Conservation (phyloP, 768 basidiomycete genomes). For the Hygrophorus pudorinus region DNA sequence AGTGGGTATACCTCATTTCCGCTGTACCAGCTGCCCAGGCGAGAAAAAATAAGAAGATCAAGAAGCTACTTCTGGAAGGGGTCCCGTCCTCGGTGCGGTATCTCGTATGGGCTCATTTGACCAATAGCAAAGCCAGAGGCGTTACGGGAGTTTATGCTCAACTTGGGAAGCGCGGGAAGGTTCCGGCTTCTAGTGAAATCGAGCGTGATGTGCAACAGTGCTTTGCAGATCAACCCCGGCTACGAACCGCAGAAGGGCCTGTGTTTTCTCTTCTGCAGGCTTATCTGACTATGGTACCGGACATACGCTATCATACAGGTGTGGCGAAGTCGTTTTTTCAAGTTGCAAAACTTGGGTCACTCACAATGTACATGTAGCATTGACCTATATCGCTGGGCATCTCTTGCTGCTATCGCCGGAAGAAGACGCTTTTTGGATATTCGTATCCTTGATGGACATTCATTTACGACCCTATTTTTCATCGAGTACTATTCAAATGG, state of each 20-base stretch:
- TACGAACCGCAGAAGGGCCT: conserved; percentile 47
- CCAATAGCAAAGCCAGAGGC: conserved; percentile 62
- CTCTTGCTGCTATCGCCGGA: conserved; percentile 68
- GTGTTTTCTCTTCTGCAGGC: conserved; percentile 55
- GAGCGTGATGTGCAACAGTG: conserved; percentile 45
- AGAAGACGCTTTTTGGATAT: conserved; percentile 89
- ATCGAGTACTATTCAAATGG: conserved; percentile 47
- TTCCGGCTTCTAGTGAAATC: conserved; percentile 40
- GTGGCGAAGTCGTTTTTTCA: conserved; percentile 9
- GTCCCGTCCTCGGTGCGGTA: conserved; percentile 80
- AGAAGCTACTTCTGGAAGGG: conserved; percentile 63
- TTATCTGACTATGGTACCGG: conserved; percentile 80
- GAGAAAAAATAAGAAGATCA: conserved; percentile 71
- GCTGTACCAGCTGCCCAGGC: conserved; percentile 49
- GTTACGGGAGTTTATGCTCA: conserved; percentile 62
- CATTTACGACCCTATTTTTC: conserved; percentile 76
- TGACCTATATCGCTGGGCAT: conserved; percentile 63
- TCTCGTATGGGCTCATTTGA: conserved; percentile 74
- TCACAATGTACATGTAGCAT: conserved; percentile 29
- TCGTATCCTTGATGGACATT: conserved; percentile 77
- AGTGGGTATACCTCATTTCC: conserved; percentile 63
- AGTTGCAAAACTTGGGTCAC: conserved; percentile 1
- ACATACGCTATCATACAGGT: conserved; percentile 63
- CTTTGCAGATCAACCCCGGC: conserved; percentile 49
- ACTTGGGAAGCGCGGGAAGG: conserved; percentile 45